A percentile compares a stretch with the other conserved stretches of the same genome.
Conservation (phyloP, 352 stramenopile genomes). For the Halophytophthora polymorphica region DNA sequence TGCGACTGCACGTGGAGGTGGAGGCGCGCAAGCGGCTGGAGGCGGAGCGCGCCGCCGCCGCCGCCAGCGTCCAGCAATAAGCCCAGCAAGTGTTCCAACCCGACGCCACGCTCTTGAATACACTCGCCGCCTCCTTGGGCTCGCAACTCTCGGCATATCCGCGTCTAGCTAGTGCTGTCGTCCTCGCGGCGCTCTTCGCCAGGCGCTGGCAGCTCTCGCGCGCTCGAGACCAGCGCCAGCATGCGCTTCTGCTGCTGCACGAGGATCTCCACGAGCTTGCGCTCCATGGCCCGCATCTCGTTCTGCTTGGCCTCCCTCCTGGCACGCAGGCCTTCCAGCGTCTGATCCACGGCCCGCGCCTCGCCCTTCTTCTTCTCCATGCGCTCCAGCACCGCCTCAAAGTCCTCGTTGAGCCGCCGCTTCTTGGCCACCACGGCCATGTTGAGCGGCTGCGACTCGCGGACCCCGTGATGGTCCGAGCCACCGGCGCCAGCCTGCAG, state of each 20-base stretch:
- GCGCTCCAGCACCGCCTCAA: conserved; percentile 66
- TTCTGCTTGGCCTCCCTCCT: conserved; percentile 69
- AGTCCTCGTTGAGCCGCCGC: conserved; percentile 78
- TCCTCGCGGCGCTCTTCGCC: not conserved
- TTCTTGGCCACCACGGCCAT: conserved; percentile 75
- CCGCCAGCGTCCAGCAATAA: too few relatives aligned
- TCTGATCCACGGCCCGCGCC: conserved; percentile 59
- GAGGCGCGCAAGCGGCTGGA: conserved; percentile 63
- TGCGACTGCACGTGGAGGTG: conserved; percentile 51
- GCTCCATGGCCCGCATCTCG: conserved; percentile 74
- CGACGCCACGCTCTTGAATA: not conserved
- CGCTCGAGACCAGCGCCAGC: conserved; percentile 44
- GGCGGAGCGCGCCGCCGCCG: conserved; percentile 17
- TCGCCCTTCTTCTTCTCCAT: conserved; percentile 72
- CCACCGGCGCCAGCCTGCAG: conserved; percentile 25
- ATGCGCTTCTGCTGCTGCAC: conserved; percentile 85
- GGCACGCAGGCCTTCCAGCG: conserved; percentile 44
- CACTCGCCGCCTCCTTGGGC: conserved; percentile 1
- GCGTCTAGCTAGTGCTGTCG: not conserved
- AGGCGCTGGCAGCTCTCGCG: conserved; percentile 31
- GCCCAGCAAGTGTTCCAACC: not conserved
- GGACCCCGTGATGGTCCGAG: too few relatives aligned
- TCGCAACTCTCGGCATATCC: conserved; percentile 1
- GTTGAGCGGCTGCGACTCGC: conserved; percentile 27
- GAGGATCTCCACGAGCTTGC: conserved; percentile 80